Evolutionary conservation across 805 yeast species (phyloP), one percentile per base, ranked within the genome.

Genomic region (Yarrowia sp.): DNA sequence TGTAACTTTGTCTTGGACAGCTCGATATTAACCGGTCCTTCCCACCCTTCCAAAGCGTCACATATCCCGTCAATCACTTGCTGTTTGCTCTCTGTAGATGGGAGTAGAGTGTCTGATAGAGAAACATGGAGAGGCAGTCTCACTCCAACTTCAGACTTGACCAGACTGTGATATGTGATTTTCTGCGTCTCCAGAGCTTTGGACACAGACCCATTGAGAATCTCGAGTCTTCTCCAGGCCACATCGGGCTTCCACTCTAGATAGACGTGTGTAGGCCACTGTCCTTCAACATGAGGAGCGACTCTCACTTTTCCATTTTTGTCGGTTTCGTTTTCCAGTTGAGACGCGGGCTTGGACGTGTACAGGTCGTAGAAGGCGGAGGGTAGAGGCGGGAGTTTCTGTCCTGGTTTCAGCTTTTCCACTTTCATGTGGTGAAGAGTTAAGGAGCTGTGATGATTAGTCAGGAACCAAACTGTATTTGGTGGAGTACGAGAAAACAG

Each of bases 251-350:
- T 22, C 73, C 73, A 71, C 43, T 71, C 74, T n/a, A 71, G 33
- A 36, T 69, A 71, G 15, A 71, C 68, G 57, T 71, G 74, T 9
- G 68, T 61, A 10, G 74, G 74, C 70, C 71, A 71, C 22, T 63
- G 53, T 14, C 74, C 74, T 1, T 67, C 69, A 8, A 55, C 66
- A 55, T 71, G 74, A 1, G 65, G 66, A 13, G 66, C 32, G 1
- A 66, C 65, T 39, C 74, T 43, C 31, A 32, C 35, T 28, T 67
- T 50, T 2, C 73, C 72, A 13, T 66, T 45, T 35, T 71, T 71
- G 44, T 70, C 63, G 43, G 58, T 65, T 41, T 57, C 14, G 68
- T 58, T 13, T 51, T 47, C 53, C 67, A 18, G 18, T 64, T 36
- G 31, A 5, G 22, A 62, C 33, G 28, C 67, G 38, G 74, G 73